Evolutionary conservation across 257 asterid species (phyloP), one percentile per base, ranked within the genome.

Genomic region (Lavandula angustifolia): DNA sequence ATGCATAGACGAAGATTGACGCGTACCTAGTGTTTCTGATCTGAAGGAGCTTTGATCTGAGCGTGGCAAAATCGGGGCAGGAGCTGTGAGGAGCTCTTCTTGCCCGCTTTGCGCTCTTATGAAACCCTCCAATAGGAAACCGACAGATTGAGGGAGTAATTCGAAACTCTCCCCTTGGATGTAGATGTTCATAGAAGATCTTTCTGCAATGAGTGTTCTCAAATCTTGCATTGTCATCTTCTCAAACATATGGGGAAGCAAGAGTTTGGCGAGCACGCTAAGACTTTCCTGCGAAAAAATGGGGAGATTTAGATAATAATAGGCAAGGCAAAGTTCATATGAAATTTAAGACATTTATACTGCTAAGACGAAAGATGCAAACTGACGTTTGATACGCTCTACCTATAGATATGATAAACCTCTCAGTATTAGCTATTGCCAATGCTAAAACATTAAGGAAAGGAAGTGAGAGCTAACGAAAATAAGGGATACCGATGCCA

Each of bases 91-190:
- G 65, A 82, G 68, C 75, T 83, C 94, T 62, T 77, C 88, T 48
- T 77, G 83, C 33, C 67, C 71, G 66, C 89, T 88, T 75, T 85
- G 90, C 66, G 71, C 12, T 73, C 75, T 94, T 42, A 87, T 78
- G 60, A 81, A 87, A 50, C 99, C 99, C 72, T 94, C 99, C 75
- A 94, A 79, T 31, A 94, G 81, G 76, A 94, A 76, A 75, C 95
- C 97, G 55, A 94, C 81, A 13, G 83, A 82, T 71, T 80, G 91
- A 51, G 84, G 89, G 71, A 78, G 86, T 75, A 94, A 61, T 77
- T 90, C 97, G 74, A 89, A 82, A 66, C 71, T 79, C 82, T 94
- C 99, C 56, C 95, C 97, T 12, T 81, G 80, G 75, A 84, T 61
- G 82, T 90, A 86, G 56, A 73, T 73, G 43, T 75, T 79, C 89